Conservation (phyloP, 306 rosid species). For the Cucumis hystrix region DNA sequence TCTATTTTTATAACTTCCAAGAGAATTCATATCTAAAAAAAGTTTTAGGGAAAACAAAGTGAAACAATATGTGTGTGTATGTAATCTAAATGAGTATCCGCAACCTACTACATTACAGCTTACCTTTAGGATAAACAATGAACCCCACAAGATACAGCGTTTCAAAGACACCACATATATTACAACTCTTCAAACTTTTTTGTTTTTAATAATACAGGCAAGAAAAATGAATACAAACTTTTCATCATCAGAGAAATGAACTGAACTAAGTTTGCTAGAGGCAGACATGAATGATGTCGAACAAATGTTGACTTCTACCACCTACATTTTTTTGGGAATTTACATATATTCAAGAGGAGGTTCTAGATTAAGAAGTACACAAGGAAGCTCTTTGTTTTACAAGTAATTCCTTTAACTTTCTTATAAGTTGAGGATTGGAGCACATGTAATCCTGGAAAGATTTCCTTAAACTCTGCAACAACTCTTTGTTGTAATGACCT, state of each 20-base stretch:
- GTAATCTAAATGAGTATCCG: not conserved
- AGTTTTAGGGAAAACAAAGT: not conserved
- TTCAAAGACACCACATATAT: not conserved
- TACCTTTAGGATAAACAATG: not conserved
- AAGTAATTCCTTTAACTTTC: conserved; percentile 64
- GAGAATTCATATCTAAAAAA: not conserved
- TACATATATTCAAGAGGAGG: conserved; percentile 2
- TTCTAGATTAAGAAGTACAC: conserved; percentile 43
- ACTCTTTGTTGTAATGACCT: conserved; percentile 25
- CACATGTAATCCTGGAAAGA: conserved; percentile 63
- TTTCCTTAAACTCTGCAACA: conserved; percentile 54
- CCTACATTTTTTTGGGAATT: not conserved
- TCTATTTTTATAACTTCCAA: not conserved
- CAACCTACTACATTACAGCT: not conserved
- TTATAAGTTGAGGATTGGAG: conserved; percentile 51
- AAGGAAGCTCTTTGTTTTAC: conserved; percentile 69
- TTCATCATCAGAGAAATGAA: not conserved
- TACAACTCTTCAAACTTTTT: not conserved
- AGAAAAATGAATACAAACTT: not conserved
- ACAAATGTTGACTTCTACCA: not conserved
- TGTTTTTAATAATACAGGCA: not conserved
- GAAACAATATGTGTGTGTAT: not conserved
- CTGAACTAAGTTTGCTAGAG: not conserved
- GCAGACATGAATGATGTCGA: not conserved
- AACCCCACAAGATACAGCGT: not conserved